These are phyloP conservation scores for Rickenella mellea DNA, from an alignment of 768 basidiomycete species.

Conservation along the genomic window DNA sequence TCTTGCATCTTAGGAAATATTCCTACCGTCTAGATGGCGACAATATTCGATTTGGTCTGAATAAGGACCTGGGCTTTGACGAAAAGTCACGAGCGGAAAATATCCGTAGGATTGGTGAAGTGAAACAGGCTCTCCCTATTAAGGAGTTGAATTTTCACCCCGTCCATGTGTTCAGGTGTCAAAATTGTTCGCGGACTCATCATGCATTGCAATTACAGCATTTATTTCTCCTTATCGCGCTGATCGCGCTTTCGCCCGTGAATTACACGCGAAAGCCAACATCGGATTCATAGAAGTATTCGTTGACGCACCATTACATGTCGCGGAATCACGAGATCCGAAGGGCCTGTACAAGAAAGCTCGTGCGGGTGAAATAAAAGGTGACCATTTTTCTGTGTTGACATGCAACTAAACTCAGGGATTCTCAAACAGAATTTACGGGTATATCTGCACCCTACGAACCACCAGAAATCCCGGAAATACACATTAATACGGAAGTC, in stretches of 20 bases:
- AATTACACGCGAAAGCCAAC: conserved; percentile 63
- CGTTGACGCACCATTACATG: conserved; percentile 80
- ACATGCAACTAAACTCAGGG: neutral
- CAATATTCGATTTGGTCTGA: conserved; percentile 90
- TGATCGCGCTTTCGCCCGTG: conserved; percentile 76
- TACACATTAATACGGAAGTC: conserved; percentile 86
- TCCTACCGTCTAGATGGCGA: conserved; percentile 93
- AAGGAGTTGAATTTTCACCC: conserved; percentile 6
- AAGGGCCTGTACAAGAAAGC: conserved; percentile 98
- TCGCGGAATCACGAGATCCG: conserved; percentile 89
- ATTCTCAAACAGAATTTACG: conserved; percentile 72
- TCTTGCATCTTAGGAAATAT: conserved; percentile 79
- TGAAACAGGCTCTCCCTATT: conserved; percentile 19
- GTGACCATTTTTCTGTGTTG: conserved; percentile 27
- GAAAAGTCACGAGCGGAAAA: conserved; percentile 90
- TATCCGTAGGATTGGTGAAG: conserved; percentile 95
- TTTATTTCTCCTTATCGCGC: conserved; percentile 97
- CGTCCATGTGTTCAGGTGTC: conserved; percentile 55
- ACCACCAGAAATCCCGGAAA: conserved; percentile 73
- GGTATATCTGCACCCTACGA: conserved; percentile 98
- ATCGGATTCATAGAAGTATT: conserved; percentile 91
- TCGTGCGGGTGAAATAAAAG: conserved; percentile 90
- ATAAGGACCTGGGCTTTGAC: conserved; percentile 93
- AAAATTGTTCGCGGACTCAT: conserved; percentile 85
- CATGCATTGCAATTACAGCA: conserved; percentile 81